Evolutionary conservation across 2,329 filamentous ascomycete species (phyloP).

Genomic region (Penicillium griseofulvum): DNA sequence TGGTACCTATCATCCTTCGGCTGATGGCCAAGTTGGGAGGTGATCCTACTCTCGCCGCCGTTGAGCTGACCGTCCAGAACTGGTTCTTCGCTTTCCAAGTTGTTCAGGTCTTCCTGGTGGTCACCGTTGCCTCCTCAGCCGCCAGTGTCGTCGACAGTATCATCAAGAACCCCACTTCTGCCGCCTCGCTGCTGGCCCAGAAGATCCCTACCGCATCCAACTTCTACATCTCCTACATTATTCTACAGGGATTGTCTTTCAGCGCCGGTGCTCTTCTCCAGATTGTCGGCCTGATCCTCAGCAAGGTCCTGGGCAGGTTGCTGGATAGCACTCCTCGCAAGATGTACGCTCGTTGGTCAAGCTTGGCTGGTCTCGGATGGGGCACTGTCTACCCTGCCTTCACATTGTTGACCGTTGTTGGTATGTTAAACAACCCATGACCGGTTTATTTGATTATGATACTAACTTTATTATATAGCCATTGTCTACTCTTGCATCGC

Average conservation of each 20-base stretch:
- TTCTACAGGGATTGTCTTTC: constrained; percentile 83
- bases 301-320: constrained; percentile 70
- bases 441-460: not conserved
- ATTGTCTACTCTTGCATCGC: constrained; percentile 85
- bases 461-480: constrained; percentile 48
- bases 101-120: constrained; percentile 85
- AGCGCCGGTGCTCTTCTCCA: constrained; percentile 74
- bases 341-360: constrained; percentile 75
- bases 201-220: constrained; percentile 83
- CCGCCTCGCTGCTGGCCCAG: constrained; percentile 64
- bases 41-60: constrained; percentile 71
- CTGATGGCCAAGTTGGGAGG: constrained; percentile 77
- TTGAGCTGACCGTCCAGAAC: constrained; percentile 87
- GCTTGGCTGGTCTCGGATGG: constrained; percentile 72
- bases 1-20: constrained; percentile 76
- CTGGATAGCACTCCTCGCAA: constrained; percentile 75
- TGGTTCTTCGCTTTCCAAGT: constrained; percentile 73
- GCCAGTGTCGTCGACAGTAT: constrained; percentile 66
- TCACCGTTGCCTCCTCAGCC: constrained; percentile 78
- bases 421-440: constrained; percentile 50
- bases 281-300: constrained; percentile 68
- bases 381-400: constrained; percentile 79
- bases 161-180: constrained; percentile 58
- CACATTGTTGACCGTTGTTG: constrained; percentile 76
- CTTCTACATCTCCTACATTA: constrained; percentile 93